phyloP scores from a whole-genome alignment of 2,329 filamentous ascomycete species.

The Microcyclosporella mali region DNA sequence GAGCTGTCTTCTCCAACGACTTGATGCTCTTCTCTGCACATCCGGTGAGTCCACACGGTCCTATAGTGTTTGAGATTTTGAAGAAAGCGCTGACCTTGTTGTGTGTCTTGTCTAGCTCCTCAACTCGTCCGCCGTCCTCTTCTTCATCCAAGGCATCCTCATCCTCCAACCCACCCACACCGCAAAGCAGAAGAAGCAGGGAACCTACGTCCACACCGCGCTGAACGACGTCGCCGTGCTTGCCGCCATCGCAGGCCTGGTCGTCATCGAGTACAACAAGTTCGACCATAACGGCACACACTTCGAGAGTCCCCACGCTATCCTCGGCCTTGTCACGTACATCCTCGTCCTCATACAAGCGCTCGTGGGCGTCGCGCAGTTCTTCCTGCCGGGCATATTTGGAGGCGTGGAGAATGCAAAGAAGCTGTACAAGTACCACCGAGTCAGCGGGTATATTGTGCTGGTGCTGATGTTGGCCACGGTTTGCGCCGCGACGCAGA shows the following conservation, averaged over 20 bases:
- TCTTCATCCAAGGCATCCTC: slow-evolving; percentile 73
- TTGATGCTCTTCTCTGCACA: slow-evolving; percentile 83
- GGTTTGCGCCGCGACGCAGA: slow-evolving; percentile 67
- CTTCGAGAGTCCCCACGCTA: slow-evolving; percentile 75
- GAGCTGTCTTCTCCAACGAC: slow-evolving; percentile 61
- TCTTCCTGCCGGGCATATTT: slow-evolving; percentile 66
- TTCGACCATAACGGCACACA: slow-evolving; percentile 58
- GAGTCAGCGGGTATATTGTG: slow-evolving; percentile 67
- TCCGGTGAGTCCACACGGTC: slow-evolving; percentile 55
- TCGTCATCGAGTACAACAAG: slow-evolving; percentile 81
- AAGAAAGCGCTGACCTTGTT: slow-evolving; percentile 4
- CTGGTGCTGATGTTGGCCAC: slow-evolving; percentile 67
- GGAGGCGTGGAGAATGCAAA: slow-evolving; percentile 76
- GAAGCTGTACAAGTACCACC: slow-evolving; percentile 83
- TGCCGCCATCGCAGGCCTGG: slow-evolving; percentile 57
- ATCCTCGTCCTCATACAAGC: slow-evolving; percentile 66
- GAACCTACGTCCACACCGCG: slow-evolving; percentile 59
- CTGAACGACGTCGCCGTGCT: slow-evolving; percentile 63
- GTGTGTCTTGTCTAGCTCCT: slow-evolving; percentile 27
- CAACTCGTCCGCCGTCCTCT: slow-evolving; percentile 57
- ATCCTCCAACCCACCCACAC: slow-evolving; percentile 83
- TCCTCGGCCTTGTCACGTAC: slow-evolving; percentile 72
- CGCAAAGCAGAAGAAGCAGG: slow-evolving; percentile 61
- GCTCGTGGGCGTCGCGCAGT: slow-evolving; percentile 75
- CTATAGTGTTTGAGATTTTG: too few species aligned